Percentiles rank a stretch among this genome's conserved stretches.
phyloP scores from a whole-genome alignment of 202 grass and related monocot species.

The Carex arenaria region DNA sequence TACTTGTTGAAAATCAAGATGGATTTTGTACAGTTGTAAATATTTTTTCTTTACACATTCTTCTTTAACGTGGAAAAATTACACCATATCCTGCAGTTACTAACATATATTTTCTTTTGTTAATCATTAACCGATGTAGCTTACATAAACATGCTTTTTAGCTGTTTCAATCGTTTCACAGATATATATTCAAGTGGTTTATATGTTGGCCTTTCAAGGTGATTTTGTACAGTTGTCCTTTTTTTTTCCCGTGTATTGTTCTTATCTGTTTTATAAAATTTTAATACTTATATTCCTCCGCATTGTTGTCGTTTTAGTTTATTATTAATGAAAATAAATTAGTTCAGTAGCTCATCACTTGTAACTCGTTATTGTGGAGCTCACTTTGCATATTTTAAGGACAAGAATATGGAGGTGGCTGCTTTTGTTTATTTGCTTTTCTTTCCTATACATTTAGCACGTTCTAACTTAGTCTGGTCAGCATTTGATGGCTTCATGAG shows the following conservation, averaged over 20 bases:
- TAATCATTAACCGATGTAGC: not conserved
- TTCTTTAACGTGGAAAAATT: not conserved
- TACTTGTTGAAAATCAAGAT: not conserved
- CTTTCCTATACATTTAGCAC: not conserved
- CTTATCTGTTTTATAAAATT: not conserved
- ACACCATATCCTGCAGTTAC: not conserved
- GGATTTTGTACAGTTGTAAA: constrained; percentile 10
- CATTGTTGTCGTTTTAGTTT: not conserved
- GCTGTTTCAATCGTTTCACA: not conserved
- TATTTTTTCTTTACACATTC: not conserved
- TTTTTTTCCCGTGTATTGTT: not conserved
- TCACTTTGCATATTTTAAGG: not conserved
- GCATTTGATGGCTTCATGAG: not conserved
- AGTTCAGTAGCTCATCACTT: not conserved
- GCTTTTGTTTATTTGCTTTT: not conserved
- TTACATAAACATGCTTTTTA: not conserved
- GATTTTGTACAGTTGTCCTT: not conserved
- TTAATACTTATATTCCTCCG: not conserved
- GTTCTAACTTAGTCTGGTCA: not conserved
- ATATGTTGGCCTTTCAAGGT: not conserved
- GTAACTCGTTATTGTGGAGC: not conserved
- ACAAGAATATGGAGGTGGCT: not conserved
- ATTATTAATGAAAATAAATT: not conserved
- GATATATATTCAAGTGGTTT: not conserved
- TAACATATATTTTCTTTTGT: not conserved